Conservation (phyloP, 129 eudicot genomes). For the Smallanthus sonchifolius region DNA sequence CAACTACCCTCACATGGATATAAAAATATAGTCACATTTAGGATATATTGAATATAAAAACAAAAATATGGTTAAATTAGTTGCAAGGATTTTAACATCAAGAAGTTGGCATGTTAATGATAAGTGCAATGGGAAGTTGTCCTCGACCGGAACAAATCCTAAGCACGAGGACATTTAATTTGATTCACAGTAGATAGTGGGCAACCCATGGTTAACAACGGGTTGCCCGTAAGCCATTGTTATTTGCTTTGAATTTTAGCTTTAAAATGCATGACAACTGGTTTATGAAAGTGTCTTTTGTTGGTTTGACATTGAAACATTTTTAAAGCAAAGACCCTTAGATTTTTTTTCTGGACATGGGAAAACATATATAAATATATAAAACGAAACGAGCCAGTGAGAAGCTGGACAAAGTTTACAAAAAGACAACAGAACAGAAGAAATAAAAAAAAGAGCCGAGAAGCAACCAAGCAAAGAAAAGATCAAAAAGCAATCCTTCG, state of each 20-base stretch:
- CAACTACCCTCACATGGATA: neutral
- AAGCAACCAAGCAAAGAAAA: no score
- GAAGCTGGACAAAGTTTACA: no score
- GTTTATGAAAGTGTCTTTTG: neutral
- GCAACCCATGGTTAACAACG: neutral
- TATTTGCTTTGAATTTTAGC: neutral
- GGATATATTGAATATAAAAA: neutral
- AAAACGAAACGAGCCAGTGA: no score
- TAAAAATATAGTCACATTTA: neutral
- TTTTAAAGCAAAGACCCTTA: neutral
- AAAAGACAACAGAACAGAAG: no score
- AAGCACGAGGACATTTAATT: neutral
- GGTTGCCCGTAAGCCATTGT: no score
- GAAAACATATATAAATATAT: no score
- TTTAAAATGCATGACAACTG: neutral
- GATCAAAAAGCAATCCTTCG: no score
- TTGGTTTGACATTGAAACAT: neutral
- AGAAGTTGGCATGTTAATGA: neutral
- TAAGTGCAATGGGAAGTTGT: neutral
- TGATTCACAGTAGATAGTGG: neutral
- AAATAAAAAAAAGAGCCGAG: no score
- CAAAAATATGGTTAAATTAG: neutral
- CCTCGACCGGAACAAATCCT: neutral
- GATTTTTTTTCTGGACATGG: no score
- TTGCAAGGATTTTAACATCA: neutral